phyloP scores from a whole-genome alignment of 768 basidiomycete species.

The Strobilomyces dryophilus region DNA sequence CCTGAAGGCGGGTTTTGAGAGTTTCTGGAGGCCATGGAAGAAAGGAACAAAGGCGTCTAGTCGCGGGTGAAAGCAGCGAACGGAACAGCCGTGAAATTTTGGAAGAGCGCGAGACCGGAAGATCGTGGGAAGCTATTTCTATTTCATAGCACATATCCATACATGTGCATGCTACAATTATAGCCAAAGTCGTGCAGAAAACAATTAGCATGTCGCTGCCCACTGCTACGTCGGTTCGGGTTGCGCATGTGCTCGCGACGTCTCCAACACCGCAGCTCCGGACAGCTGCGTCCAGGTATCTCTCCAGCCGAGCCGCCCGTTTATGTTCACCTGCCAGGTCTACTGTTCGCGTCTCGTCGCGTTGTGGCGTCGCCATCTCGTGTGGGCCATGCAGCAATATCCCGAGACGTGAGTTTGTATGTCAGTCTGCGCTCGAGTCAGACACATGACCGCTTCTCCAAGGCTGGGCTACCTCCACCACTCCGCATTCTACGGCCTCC shows the following conservation, averaged over 20 bases:
- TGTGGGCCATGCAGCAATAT: constrained; percentile 3
- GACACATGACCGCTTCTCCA: constrained; percentile 2
- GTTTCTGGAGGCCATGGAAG: constrained; percentile 29
- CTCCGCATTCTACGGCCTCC: constrained; percentile 73
- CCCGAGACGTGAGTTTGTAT: constrained; percentile 28
- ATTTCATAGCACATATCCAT: background rate
- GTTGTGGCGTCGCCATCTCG: constrained; percentile 4
- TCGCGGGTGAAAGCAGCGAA: constrained; percentile 19
- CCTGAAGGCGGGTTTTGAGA: constrained; percentile 29
- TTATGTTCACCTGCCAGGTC: constrained; percentile 19
- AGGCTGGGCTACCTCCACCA: constrained; percentile 79
- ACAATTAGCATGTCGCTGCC: constrained; percentile 30
- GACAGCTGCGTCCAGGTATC: constrained; percentile 14
- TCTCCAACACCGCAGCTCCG: constrained; percentile 23
- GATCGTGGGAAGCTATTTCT: constrained; percentile 20
- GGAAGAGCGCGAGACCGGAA: constrained; percentile 20
- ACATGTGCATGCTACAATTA: constrained; percentile 7
- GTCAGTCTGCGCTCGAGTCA: constrained; percentile 4
- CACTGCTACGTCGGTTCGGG: constrained; percentile 14
- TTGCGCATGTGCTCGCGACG: constrained; percentile 22
- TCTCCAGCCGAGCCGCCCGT: constrained; percentile 22
- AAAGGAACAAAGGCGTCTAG: constrained; percentile 6
- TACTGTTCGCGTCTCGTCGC: constrained; percentile 8
- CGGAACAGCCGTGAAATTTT: constrained; percentile 25
- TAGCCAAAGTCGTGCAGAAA: constrained; percentile 15